Percentiles rank a stretch among this genome's conserved stretches.
Evolutionary conservation across 2,329 filamentous ascomycete species (phyloP).

Genomic region (Fusarium sp.): DNA sequence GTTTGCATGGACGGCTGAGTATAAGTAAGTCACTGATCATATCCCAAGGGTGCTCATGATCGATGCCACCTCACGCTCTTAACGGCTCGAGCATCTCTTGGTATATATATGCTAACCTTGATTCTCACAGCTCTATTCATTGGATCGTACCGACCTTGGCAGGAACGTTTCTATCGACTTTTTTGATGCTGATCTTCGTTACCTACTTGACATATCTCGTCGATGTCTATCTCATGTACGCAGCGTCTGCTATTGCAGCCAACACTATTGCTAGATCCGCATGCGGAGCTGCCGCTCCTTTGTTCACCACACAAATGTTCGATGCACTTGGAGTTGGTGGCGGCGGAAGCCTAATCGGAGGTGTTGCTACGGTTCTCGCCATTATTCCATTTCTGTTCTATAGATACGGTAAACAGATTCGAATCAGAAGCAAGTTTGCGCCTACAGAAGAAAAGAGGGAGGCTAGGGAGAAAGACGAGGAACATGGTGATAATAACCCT

Average conservation of each 20-base stretch:
- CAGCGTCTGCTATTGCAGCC: conserved; percentile 37
- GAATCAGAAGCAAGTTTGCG: conserved; percentile 39
- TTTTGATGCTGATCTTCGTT: conserved; percentile 40
- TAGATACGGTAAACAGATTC: conserved; percentile 36
- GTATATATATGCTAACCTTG: neutral
- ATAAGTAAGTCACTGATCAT: conserved; percentile 9
- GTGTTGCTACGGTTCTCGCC: conserved; percentile 30
- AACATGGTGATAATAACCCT: neutral
- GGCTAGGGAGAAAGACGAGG: conserved; percentile 18
- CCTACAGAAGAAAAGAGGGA: conserved; percentile 13
- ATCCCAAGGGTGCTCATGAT: no score
- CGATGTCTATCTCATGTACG: conserved; percentile 38
- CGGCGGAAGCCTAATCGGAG: conserved; percentile 35
- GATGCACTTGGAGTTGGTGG: conserved; percentile 34
- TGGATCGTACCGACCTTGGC: conserved; percentile 39
- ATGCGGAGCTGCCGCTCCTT: conserved; percentile 37
- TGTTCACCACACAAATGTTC: conserved; percentile 40
- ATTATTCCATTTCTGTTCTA: conserved; percentile 39
- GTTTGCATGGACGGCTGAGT: conserved; percentile 41
- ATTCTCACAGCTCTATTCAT: conserved; percentile 19
- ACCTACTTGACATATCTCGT: conserved; percentile 38
- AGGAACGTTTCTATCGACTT: conserved; percentile 32
- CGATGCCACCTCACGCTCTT: neutral
- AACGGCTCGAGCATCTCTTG: neutral
- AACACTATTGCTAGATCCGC: conserved; percentile 36